Evolutionary conservation across 129 eudicot genomes (phyloP), one percentile per base, ranked within the genome.

Genomic region (Glebionis coronaria): DNA sequence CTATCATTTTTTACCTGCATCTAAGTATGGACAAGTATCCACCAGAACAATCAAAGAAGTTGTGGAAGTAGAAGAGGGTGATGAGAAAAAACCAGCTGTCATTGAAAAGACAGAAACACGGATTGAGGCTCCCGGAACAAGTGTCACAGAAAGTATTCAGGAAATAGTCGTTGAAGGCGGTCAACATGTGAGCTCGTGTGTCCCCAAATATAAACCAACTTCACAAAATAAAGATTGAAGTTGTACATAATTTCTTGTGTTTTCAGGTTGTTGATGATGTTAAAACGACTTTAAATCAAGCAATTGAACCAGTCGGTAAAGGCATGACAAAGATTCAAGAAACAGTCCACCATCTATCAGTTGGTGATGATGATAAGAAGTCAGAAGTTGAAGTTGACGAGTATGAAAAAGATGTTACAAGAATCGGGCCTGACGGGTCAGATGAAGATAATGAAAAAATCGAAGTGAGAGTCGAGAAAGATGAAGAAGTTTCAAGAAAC

Each of bases 161-260:
- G 99, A 94, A 76, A 89, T 94, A 61, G 95, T 94, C 54, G 79
- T 87, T 57, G 97, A 87, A 81, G 97, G 99, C 46, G 97, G 97
- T 55, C 99, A 94, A 57, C 90, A 94, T 77, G 99, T 88, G 62
- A 76, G 84, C 31, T 59, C 23, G 13, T 62, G 15, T 11, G 60
- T 53, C 44, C 44, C 56, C 19, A 18, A 15, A 25, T 13, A 52
- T 40, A 44, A 15, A 4, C 0, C 27, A 9, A 35, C 47, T 2
- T 16, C 27, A 14, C 25, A 47, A 35, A 28, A 15, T 5, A 54
- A 44, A 7, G 9, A 13, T 18, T 66, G 27, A 9, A 44, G 45
- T 35, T 35, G 7, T 8, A 35, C 42, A 35, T 7, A 20, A 11
- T 11, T 70, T 12, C 56, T 44, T 19, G 52, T 52, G 61, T 20